phyloP scores from a whole-genome alignment of 768 basidiomycete species.

The Boletus huronensis region DNA sequence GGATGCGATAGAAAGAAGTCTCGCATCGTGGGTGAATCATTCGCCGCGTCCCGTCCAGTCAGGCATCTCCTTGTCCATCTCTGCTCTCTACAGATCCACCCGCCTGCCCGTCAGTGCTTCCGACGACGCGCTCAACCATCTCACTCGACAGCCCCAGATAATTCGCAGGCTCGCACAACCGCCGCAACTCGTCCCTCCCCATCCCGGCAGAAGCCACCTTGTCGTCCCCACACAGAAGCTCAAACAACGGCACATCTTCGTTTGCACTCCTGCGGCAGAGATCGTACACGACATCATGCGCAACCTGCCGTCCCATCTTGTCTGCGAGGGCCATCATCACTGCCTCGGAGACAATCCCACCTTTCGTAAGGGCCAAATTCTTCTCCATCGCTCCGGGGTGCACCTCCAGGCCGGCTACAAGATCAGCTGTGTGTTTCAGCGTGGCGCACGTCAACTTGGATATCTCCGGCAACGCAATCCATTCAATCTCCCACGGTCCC shows the following conservation, averaged over 20 bases:
- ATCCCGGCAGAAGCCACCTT: conserved; percentile 25
- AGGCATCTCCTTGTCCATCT: neutral
- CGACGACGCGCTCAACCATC: conserved; percentile 24
- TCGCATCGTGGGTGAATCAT: conserved; percentile 1
- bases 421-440: conserved; percentile 34
- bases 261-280: conserved; percentile 33
- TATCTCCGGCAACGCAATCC: conserved; percentile 45
- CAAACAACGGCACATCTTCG: conserved; percentile 31
- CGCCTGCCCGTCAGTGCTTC: neutral
- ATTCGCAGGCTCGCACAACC: conserved; percentile 37
- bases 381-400: conserved; percentile 38
- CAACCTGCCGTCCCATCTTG: conserved; percentile 41
- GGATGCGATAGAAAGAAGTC: conserved; percentile 4
- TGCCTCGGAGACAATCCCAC: conserved; percentile 42
- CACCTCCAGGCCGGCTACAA: conserved; percentile 41
- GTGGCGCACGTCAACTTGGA: conserved; percentile 41
- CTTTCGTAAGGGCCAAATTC: conserved; percentile 39
- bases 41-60: conserved; percentile 2
- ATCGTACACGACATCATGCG: conserved; percentile 44
- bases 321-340: conserved; percentile 47
- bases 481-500: conserved; percentile 51
- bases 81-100: neutral
- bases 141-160: conserved; percentile 37
- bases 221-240: conserved; percentile 31
- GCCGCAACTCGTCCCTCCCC: conserved; percentile 24